These are phyloP conservation scores for Linum tenue DNA, from an alignment of 345 rosid species.

Conservation along the genomic window DNA sequence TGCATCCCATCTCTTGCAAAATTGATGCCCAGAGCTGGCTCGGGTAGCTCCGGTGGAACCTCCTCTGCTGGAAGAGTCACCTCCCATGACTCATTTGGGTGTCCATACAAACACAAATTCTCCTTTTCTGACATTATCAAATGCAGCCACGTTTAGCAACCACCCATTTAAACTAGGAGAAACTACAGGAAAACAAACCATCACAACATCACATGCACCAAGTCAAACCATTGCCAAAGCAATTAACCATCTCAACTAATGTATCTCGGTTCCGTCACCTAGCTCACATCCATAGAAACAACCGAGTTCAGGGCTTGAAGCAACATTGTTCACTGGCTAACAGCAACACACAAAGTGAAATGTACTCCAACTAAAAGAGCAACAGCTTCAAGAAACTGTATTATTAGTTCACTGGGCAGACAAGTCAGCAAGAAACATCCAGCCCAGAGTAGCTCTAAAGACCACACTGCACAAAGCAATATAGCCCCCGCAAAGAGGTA, in stretches of 20 bases:
- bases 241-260: no score
- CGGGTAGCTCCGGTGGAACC: constrained; percentile 96
- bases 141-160: neutral
- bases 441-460: no score
- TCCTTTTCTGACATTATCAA: constrained; percentile 53
- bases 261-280: neutral
- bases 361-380: no score
- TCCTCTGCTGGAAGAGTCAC: constrained; percentile 92
- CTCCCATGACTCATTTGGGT: constrained; percentile 88
- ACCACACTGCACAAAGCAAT: no score
- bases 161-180: neutral
- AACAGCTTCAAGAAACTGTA: no score
- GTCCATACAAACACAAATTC: constrained; percentile 88
- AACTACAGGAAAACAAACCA: neutral
- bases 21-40: constrained; percentile 93
- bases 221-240: no score
- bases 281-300: neutral
- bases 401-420: no score
- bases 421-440: no score
- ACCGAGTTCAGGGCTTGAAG: no score
- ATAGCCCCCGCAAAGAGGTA: neutral
- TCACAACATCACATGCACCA: no score
- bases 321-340: no score
- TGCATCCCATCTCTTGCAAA: constrained; percentile 96
- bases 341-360: no score